Evolutionary conservation across 495 filamentous ascomycete genomes (phyloP).

Genomic region (Tricharina praecox): DNA sequence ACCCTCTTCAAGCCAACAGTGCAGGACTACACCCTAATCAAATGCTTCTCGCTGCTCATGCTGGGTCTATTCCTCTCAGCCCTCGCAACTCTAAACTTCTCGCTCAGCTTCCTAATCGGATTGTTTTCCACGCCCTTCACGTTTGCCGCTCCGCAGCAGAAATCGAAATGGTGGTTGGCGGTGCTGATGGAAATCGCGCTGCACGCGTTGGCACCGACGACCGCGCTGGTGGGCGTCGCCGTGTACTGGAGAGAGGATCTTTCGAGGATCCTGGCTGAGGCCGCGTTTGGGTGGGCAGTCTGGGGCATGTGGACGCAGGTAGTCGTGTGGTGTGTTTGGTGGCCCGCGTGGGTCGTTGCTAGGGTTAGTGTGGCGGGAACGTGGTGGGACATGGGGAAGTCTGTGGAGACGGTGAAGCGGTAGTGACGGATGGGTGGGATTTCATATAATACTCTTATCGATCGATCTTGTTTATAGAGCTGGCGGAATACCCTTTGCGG

Average conservation of each 20-base stretch:
- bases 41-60: constrained; percentile 79
- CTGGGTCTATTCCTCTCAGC: constrained; percentile 82
- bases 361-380: constrained; percentile 29
- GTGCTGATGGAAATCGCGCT: constrained; percentile 29
- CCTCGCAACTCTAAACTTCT: constrained; percentile 92
- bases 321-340: constrained; percentile 95
- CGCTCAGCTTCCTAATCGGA: constrained; percentile 71
- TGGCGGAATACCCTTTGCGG: no score
- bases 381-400: no score
- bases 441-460: no score
- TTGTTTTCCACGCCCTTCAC: constrained; percentile 57
- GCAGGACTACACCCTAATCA: constrained; percentile 61
- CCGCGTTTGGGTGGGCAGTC: constrained; percentile 79
- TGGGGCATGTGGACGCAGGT: constrained; percentile 81
- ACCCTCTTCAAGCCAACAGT: constrained; percentile 34
- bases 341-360: constrained; percentile 80
- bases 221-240: constrained; percentile 40
- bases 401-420: no score
- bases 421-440: no score
- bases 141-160: constrained; percentile 43
- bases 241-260: constrained; percentile 36
- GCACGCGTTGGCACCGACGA: constrained; percentile 46
- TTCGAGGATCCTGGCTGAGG: constrained; percentile 47
- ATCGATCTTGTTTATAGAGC: no score
- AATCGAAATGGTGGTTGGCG: constrained; percentile 16